phyloP scores from a whole-genome alignment of 108 stramenopile species.

The Cyclotella choctawhatcheeana region DNA sequence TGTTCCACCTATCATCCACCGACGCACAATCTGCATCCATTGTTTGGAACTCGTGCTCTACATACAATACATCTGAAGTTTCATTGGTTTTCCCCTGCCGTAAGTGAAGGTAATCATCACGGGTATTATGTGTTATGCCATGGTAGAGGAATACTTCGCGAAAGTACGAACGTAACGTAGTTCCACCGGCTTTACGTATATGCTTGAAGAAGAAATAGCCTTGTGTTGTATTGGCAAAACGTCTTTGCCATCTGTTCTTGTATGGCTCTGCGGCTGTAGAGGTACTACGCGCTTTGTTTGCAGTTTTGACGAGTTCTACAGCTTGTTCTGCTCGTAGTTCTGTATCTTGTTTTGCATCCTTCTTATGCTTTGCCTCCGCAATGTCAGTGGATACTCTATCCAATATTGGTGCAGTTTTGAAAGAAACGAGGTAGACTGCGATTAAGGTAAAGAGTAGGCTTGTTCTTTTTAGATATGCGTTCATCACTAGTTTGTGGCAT shows the following conservation, averaged over 20 bases:
- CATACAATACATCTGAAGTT: constrained; percentile 17
- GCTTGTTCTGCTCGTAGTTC: neutral
- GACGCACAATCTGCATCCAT: constrained; percentile 31
- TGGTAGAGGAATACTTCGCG: constrained; percentile 24
- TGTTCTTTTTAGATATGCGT: neutral
- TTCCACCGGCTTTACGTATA: constrained; percentile 41
- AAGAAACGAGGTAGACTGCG: neutral
- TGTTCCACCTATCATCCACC: constrained; percentile 29
- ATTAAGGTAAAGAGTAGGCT: neutral
- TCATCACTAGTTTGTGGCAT: constrained; percentile 1
- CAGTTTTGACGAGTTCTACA: neutral
- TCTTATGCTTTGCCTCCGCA: neutral
- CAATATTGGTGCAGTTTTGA: neutral
- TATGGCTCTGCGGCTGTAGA: neutral
- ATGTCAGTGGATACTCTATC: neutral
- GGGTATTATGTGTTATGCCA: neutral
- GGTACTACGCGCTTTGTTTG: neutral
- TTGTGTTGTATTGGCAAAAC: neutral
- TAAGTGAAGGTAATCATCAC: neutral
- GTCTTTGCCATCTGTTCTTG: constrained; percentile 16
- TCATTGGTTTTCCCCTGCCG: neutral
- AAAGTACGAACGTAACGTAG: constrained; percentile 28
- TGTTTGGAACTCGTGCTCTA: constrained; percentile 39
- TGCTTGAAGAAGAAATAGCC: constrained; percentile 38
- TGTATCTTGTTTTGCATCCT: neutral